These are phyloP conservation scores for Aspergillus sclerotiicarbonarius DNA, from an alignment of 495 filamentous ascomycete genomes.

Conservation along the genomic window DNA sequence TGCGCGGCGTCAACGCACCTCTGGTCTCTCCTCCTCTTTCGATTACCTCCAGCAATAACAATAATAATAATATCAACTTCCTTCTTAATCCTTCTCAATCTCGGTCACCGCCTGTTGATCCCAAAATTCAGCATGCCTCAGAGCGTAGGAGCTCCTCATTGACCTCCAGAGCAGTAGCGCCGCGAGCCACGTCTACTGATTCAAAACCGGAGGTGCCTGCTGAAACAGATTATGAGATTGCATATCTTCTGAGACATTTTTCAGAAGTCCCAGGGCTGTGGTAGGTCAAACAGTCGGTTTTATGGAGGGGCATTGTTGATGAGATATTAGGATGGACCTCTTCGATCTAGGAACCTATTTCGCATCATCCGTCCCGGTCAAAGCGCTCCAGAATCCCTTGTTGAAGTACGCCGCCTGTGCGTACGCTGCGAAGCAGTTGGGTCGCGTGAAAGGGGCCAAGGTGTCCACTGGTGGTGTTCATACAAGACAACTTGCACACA, in stretches of 20 bases:
- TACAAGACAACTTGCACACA: conserved; percentile 41
- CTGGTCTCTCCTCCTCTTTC: conserved; percentile 40
- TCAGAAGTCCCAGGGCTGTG: conserved; percentile 59
- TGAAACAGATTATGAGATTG: conserved; percentile 55
- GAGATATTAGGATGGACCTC: conserved; percentile 58
- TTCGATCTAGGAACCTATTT: conserved; percentile 62
- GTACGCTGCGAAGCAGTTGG: conserved; percentile 61
- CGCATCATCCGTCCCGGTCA: conserved; percentile 56
- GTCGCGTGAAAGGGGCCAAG: conserved; percentile 51
- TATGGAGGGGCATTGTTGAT: conserved; percentile 14
- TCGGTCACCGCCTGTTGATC: conserved; percentile 48
- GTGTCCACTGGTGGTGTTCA: conserved; percentile 48
- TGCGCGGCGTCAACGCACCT: conserved; percentile 33
- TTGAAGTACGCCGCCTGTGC: conserved; percentile 60
- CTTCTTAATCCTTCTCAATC: conserved; percentile 55
- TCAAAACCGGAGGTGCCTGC: conserved; percentile 26
- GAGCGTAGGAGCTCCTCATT: conserved; percentile 32
- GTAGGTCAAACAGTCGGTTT: conserved; percentile 28
- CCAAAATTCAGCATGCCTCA: conserved; percentile 35
- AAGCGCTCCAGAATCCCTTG: conserved; percentile 54
- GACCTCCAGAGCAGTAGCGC: conserved; percentile 24
- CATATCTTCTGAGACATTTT: conserved; percentile 62
- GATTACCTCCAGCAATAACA: conserved; percentile 36
- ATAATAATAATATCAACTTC: conserved; percentile 55
- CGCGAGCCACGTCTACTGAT: conserved; percentile 19